Conservation (phyloP, 805 yeast species). For the Saccharomycopsis schoenii region DNA sequence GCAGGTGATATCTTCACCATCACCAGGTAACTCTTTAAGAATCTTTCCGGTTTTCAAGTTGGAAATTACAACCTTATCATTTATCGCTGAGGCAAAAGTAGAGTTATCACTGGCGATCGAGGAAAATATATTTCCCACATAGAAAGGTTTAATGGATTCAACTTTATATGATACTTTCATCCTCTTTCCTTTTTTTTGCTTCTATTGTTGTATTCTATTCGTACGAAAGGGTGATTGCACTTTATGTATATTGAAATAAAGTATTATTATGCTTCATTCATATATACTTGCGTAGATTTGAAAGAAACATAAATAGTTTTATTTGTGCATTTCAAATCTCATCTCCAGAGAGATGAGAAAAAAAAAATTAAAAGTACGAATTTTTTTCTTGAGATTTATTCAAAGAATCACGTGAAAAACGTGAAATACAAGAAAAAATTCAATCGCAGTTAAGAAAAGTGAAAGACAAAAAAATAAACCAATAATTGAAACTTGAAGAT, state of each 20-base stretch:
- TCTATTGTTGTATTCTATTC: not conserved
- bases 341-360: not conserved
- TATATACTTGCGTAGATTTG: not conserved
- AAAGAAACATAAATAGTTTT: not conserved
- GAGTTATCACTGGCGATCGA: constrained; percentile 52
- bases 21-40: constrained; percentile 64
- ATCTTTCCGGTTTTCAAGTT: constrained; percentile 48
- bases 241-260: too few relatives aligned
- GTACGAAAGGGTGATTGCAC: too few relatives aligned
- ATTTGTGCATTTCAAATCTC: not conserved
- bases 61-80: constrained; percentile 68
- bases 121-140: constrained; percentile 76
- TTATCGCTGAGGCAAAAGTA: constrained; percentile 66
- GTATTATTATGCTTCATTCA: too few relatives aligned
- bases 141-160: constrained; percentile 63
- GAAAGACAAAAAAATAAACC: not conserved
- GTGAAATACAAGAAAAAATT: not conserved
- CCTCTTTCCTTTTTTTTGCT: not conserved
- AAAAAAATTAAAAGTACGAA: not conserved
- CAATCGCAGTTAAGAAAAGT: not conserved
- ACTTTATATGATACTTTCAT: constrained; percentile 14
- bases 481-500: not conserved
- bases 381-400: not conserved
- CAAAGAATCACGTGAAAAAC: not conserved
- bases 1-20: constrained; percentile 67